Evolutionary conservation across 176 grass and related monocot species (phyloP).

Genomic region (Olyra latifolia): DNA sequence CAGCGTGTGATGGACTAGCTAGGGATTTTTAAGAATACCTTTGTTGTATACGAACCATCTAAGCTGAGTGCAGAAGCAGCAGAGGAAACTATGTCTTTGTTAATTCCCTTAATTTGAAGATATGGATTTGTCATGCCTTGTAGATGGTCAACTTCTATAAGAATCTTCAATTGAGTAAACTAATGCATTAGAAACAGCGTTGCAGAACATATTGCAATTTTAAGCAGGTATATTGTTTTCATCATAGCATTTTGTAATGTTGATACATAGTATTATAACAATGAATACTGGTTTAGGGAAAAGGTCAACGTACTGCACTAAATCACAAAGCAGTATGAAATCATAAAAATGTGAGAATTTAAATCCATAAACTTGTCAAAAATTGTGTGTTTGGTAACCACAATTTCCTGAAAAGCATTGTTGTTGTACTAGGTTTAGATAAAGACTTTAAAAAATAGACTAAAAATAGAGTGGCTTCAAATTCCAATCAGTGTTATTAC

Average conservation of each 20-base stretch:
- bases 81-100: constrained; percentile 80
- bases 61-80: constrained; percentile 81
- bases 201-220: constrained; percentile 10
- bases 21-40: constrained; percentile 54
- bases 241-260: constrained; percentile 7
- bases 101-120: constrained; percentile 98
- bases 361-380: background rate
- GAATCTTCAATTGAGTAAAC: constrained; percentile 66
- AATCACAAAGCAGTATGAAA: constrained; percentile 1
- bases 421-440: background rate
- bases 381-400: background rate
- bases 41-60: constrained; percentile 91
- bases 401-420: background rate
- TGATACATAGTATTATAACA: constrained; percentile 12
- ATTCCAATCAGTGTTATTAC: background rate
- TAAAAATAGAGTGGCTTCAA: background rate
- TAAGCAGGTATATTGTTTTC: background rate
- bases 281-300: constrained; percentile 7
- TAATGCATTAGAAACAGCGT: constrained; percentile 26
- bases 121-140: constrained; percentile 69
- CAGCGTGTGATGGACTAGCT: constrained; percentile 18
- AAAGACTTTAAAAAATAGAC: too few relatives aligned
- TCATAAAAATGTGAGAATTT: background rate
- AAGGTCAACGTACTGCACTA: background rate
- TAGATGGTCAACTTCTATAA: constrained; percentile 98